Conservation (phyloP, 2,329 filamentous ascomycete genomes). For the Arthrobotrys megalospora region DNA sequence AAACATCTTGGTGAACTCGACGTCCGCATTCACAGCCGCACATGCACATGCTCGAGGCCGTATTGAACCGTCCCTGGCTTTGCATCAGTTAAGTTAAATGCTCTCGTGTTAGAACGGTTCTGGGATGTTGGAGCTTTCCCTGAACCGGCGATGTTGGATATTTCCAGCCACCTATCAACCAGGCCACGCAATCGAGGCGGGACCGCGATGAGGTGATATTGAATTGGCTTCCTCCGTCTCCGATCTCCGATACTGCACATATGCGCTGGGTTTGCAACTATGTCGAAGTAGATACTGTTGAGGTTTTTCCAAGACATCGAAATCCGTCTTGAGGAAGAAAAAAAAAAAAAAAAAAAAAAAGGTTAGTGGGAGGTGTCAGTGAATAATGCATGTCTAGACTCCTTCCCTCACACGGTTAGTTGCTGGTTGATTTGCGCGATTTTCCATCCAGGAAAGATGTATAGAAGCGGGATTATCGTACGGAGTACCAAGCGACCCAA, state of each 20-base stretch:
- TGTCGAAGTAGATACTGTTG: constrained; percentile 18
- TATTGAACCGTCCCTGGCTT: constrained; percentile 44
- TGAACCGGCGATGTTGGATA: constrained; percentile 56
- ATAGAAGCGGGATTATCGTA: constrained; percentile 60
- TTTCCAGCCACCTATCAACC: constrained; percentile 41
- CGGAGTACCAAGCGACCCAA: constrained; percentile 60
- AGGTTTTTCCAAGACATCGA: constrained; percentile 20
- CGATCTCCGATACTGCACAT: background rate
- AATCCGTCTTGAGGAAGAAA: background rate
- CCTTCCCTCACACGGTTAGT: constrained; percentile 44
- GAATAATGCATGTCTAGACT: constrained; percentile 42
- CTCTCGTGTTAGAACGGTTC: constrained; percentile 32
- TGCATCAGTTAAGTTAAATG: constrained; percentile 31
- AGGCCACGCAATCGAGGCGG: constrained; percentile 27
- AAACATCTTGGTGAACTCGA: constrained; percentile 11
- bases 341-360: constrained; percentile 1
- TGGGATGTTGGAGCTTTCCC: constrained; percentile 48
- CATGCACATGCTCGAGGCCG: constrained; percentile 30
- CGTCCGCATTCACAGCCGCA: constrained; percentile 56
- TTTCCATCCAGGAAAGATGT: constrained; percentile 54
- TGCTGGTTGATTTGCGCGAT: constrained; percentile 60
- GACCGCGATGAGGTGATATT: constrained; percentile 9
- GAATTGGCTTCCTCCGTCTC: constrained; percentile 29
- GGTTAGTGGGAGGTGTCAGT: background rate
- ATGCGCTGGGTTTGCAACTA: background rate